Conservation (phyloP, 495 filamentous ascomycete species). For the Aspergillus panamensis region DNA sequence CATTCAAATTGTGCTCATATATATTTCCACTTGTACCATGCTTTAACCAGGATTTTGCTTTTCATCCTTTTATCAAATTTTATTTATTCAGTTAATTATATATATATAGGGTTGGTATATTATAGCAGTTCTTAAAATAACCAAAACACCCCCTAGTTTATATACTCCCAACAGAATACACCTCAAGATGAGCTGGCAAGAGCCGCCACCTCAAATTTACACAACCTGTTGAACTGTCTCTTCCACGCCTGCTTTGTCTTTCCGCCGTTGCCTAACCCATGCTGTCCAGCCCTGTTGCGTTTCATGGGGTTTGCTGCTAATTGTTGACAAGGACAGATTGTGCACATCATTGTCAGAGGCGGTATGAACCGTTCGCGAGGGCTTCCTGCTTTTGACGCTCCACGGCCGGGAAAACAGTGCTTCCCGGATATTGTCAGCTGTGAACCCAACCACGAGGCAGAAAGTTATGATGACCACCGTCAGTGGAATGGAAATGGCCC, state of each 20-base stretch:
- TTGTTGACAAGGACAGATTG: not conserved
- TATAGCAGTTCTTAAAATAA: too few relatives aligned
- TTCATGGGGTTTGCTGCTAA: not conserved
- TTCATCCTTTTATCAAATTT: too few relatives aligned
- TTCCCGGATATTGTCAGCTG: not conserved
- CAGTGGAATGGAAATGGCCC: slow-evolving; percentile 45
- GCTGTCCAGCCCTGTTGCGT: not conserved
- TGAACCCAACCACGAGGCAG: not conserved
- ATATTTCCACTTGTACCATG: too few relatives aligned
- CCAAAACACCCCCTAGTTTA: too few relatives aligned
- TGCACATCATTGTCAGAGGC: not conserved
- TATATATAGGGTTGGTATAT: too few relatives aligned
- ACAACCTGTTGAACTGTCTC: not conserved
- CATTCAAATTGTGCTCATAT: too few relatives aligned
- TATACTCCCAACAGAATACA: too few relatives aligned
- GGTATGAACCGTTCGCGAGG: not conserved
- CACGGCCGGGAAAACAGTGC: not conserved
- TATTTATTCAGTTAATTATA: too few relatives aligned
- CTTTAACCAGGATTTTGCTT: too few relatives aligned
- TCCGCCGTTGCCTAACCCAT: not conserved
- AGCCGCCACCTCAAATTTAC: not conserved
- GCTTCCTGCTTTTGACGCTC: not conserved
- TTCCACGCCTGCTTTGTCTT: not conserved
- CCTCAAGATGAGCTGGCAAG: too few relatives aligned
- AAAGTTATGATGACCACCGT: slow-evolving; percentile 32